Evolutionary conservation across 805 yeast genomes (phyloP).

Genomic region (Wickerhamomyces sydowiorum): DNA sequence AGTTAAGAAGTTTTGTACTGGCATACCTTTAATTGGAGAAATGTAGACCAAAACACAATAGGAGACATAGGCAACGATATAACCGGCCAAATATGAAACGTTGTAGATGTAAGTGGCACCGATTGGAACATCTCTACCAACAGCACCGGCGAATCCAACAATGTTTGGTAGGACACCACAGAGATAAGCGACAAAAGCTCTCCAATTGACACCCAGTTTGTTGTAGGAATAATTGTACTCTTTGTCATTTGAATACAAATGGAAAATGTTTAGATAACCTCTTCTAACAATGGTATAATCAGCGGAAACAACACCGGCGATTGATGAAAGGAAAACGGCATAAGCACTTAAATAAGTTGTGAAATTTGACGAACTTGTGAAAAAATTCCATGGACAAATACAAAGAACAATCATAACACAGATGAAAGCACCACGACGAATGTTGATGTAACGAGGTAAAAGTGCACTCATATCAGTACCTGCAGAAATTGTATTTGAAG

Average conservation of each 20-base stretch:
- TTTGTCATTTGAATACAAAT: slow-evolving; percentile 44
- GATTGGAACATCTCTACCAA: slow-evolving; percentile 63
- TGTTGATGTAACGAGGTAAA: slow-evolving; percentile 56
- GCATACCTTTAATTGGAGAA: slow-evolving; percentile 43
- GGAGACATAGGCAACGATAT: slow-evolving; percentile 44
- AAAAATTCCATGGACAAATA: slow-evolving; percentile 80
- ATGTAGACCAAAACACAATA: slow-evolving; percentile 44
- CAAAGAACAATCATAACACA: slow-evolving; percentile 68
- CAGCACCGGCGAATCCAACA: slow-evolving; percentile 77
- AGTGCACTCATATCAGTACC: slow-evolving; percentile 66
- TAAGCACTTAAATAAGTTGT: slow-evolving; percentile 73
- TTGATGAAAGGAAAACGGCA: slow-evolving; percentile 72
- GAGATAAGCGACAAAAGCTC: slow-evolving; percentile 71
- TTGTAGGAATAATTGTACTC: slow-evolving; percentile 49
- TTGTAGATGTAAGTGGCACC: slow-evolving; percentile 72
- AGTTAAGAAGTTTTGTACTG: slow-evolving; percentile 27
- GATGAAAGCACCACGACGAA: slow-evolving; percentile 72
- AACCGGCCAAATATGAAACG: slow-evolving; percentile 71
- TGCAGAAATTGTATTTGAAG: slow-evolving; percentile 62
- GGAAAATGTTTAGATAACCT: slow-evolving; percentile 54
- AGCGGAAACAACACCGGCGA: slow-evolving; percentile 62
- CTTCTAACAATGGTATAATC: slow-evolving; percentile 68
- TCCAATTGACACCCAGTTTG: slow-evolving; percentile 63
- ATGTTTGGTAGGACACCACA: slow-evolving; percentile 74
- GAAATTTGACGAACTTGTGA: slow-evolving; percentile 58